These are phyloP conservation scores for Mucor sp. DNA, from an alignment of 371 early-diverging fungal species.

Conservation along the genomic window DNA sequence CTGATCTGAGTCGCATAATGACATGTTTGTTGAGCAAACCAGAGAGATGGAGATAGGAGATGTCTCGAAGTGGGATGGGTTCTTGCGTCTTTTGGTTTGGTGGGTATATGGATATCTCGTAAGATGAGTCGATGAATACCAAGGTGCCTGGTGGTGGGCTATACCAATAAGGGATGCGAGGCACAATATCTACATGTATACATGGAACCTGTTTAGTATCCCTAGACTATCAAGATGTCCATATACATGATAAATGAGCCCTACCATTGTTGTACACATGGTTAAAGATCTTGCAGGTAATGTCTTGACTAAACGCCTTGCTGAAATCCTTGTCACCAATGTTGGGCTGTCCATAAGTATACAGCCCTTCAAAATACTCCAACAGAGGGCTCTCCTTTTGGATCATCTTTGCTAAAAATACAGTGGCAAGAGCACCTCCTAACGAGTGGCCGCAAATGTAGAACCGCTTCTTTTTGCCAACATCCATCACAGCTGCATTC, in stretches of 20 bases:
- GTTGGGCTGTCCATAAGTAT: conserved; percentile 58
- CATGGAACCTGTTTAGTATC: not conserved
- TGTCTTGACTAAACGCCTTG: conserved; percentile 40
- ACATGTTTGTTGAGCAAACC: conserved; percentile 52
- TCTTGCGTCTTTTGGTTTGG: conserved; percentile 18
- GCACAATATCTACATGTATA: conserved; percentile 48
- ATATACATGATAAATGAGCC: not conserved
- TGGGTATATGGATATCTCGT: conserved; percentile 38
- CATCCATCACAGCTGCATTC: conserved; percentile 1
- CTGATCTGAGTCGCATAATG: conserved; percentile 46
- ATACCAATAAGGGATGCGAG: conserved; percentile 52
- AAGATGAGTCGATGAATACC: conserved; percentile 55
- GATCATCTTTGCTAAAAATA: conserved; percentile 60
- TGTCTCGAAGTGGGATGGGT: conserved; percentile 51
- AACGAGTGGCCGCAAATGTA: conserved; percentile 45
- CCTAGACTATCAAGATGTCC: too few species aligned
- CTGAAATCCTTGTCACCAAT: conserved; percentile 55
- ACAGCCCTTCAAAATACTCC: conserved; percentile 52
- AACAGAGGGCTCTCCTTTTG: conserved; percentile 50
- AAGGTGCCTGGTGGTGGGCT: conserved; percentile 59
- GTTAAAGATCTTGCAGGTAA: conserved; percentile 58
- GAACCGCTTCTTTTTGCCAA: conserved; percentile 21
- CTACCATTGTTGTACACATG: conserved; percentile 59
- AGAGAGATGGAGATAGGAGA: conserved; percentile 58
- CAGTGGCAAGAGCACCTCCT: conserved; percentile 46